Evolutionary conservation across 495 filamentous ascomycete species (phyloP), one percentile per base, ranked within the genome.

Genomic region (Neurospora terricola): DNA sequence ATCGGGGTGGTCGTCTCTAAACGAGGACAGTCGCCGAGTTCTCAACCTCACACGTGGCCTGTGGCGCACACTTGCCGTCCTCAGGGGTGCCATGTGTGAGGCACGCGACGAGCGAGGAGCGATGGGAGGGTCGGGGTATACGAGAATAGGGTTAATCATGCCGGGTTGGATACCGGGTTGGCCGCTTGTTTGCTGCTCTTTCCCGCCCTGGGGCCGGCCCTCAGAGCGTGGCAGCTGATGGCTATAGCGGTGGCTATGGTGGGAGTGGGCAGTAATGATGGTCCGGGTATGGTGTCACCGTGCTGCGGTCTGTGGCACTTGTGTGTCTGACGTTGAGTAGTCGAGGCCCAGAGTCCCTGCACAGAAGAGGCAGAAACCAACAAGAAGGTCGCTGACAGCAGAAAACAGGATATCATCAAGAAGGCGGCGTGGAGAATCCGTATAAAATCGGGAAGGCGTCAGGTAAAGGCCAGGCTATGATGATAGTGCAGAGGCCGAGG

Each of bases 1-100:
- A 76, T 81, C 82, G 27, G 27, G 14, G 37, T 82, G 80, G 77
- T 87, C 84, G 72, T 83, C 83, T 68, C 83, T 80, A 75, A 85
- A 85, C 38, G 84, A 77, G 42, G 81, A 76, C 54, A 84, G 75
- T 27, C 77, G 78, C 70, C 76, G 74, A 62, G 73, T 76, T 74
- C 76, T 81, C 74, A 79, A 76, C 70, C 81, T 83, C 75, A 80
- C 75, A 73, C 76, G 80, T 62, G 76, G 54, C 72, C 76, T 81
- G 75, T 80, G 76, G 72, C 81, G 83, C 76, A 80, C 75, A 73
- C 76, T 80, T 68, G 77, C 73, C 71, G 78, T 79, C 75, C 74
- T 81, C 70, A 77, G 79, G 70, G 80, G 82, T 72, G 79, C 77
- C 80, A 79, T 78, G 70, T 76, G 72, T 76, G 74, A 66, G 72